Evolutionary conservation across 768 basidiomycete genomes (phyloP).

Genomic region (Zangia roseola): DNA sequence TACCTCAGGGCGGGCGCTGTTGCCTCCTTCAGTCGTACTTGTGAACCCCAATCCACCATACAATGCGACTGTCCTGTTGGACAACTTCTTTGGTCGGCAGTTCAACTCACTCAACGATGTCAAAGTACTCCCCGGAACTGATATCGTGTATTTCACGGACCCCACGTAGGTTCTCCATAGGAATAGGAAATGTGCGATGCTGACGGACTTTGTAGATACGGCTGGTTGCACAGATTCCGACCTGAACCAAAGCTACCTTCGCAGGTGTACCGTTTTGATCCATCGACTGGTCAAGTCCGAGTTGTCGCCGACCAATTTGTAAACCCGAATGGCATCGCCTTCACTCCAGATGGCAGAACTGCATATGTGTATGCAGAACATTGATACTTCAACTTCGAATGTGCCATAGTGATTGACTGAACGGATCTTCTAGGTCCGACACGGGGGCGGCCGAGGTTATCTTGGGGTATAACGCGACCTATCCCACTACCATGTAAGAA

Average conservation of each 20-base stretch:
- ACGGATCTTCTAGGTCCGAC: conserved; percentile 30
- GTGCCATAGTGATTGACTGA: conserved; percentile 6
- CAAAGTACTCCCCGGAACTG: conserved; percentile 65
- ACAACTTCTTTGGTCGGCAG: conserved; percentile 78
- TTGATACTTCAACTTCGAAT: neutral
- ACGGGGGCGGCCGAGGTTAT: conserved; percentile 37
- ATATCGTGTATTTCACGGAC: conserved; percentile 76
- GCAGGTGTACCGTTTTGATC: conserved; percentile 57
- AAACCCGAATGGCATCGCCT: conserved; percentile 72
- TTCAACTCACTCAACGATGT: conserved; percentile 84
- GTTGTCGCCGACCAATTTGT: conserved; percentile 79
- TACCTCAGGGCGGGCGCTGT: conserved; percentile 62
- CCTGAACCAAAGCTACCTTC: conserved; percentile 62
- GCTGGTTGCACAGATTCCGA: conserved; percentile 64
- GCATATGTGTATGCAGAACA: conserved; percentile 62
- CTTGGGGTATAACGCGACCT: conserved; percentile 50
- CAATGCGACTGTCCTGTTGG: conserved; percentile 67
- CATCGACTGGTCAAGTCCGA: conserved; percentile 58
- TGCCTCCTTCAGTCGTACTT: conserved; percentile 61
- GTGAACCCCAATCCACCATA: conserved; percentile 64
- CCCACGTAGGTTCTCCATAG: conserved; percentile 49
- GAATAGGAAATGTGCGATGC: too few relatives aligned
- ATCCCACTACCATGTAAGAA: conserved; percentile 66
- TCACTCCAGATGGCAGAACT: conserved; percentile 59
- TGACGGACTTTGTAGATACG: conserved; percentile 44